These are phyloP conservation scores for Strobilomyces echinocephalus DNA, from an alignment of 768 basidiomycete species.

Conservation along the genomic window DNA sequence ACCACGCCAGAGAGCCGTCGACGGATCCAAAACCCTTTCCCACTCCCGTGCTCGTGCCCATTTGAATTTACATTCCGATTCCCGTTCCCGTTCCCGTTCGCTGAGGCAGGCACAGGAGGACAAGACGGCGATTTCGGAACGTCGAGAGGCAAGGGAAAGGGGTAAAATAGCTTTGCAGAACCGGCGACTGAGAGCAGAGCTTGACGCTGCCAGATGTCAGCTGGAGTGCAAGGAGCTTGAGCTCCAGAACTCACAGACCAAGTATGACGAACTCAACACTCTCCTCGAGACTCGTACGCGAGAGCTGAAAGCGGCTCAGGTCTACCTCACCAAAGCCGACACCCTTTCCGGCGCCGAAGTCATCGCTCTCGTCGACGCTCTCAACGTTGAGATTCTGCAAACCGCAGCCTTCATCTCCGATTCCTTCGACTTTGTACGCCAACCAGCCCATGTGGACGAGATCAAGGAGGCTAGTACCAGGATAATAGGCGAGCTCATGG, in stretches of 20 bases:
- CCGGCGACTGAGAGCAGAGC: constrained; percentile 16
- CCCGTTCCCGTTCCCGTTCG: too few relatives aligned
- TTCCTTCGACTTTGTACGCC: constrained; percentile 30
- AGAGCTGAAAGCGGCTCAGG: constrained; percentile 40
- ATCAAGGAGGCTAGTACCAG: constrained; percentile 26
- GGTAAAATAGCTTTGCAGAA: too few relatives aligned
- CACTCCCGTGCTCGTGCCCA: too few relatives aligned
- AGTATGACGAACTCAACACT: constrained; percentile 26
- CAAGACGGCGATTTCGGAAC: constrained; percentile 10
- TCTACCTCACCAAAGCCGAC: constrained; percentile 43
- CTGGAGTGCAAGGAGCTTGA: constrained; percentile 23
- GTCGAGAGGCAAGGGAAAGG: constrained; percentile 22
- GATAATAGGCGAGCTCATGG: constrained; percentile 33
- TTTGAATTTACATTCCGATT: too few relatives aligned
- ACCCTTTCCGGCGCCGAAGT: constrained; percentile 42
- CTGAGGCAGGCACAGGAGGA: constrained; percentile 20
- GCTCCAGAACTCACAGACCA: constrained; percentile 20
- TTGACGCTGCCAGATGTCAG: constrained; percentile 16
- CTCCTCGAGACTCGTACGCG: constrained; percentile 33
- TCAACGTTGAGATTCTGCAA: constrained; percentile 50
- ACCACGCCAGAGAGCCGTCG: constrained; percentile 1
- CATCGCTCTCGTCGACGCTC: constrained; percentile 32
- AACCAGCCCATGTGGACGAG: constrained; percentile 16
- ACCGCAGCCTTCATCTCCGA: constrained; percentile 43
- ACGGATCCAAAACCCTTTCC: constrained; percentile 11